These are phyloP conservation scores for Ophiostoma sp. DNA, from an alignment of 2,329 filamentous ascomycete genomes.

Conservation along the genomic window DNA sequence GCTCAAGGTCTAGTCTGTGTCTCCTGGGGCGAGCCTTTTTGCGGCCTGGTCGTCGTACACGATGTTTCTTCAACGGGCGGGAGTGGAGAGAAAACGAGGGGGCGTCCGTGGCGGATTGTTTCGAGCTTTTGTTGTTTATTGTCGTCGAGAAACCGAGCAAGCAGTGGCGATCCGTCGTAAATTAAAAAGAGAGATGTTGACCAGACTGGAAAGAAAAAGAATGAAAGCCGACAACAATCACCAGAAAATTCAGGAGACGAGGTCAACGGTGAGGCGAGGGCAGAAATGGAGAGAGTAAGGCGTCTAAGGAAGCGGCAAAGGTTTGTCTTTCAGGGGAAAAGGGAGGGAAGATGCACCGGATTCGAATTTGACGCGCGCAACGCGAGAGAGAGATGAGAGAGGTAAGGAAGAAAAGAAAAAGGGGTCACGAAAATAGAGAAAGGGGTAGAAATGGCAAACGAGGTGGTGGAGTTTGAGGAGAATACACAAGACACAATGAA, in stretches of 20 bases:
- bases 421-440: not conserved
- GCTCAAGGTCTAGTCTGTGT: not conserved
- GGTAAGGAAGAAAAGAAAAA: not conserved
- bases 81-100: not conserved
- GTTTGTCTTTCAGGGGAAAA: not conserved
- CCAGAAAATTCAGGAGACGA: not conserved
- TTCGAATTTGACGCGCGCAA: constrained; percentile 13
- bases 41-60: constrained; percentile 21
- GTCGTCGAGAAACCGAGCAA: not conserved
- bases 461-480: not conserved
- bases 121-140: not conserved
- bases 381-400: not conserved
- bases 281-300: not conserved
- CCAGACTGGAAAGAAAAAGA: not conserved
- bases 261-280: not conserved
- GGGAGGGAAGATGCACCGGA: constrained; percentile 7
- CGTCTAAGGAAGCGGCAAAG: not conserved
- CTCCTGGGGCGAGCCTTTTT: not conserved
- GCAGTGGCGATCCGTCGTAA: not conserved
- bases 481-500: not conserved
- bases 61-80: constrained; percentile 11
- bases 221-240: not conserved
- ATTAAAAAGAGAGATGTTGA: not conserved
- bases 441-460: not conserved
- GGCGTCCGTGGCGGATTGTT: constrained; percentile 7